These are phyloP conservation scores for Fusarium paranaense DNA, from an alignment of 2,329 filamentous ascomycete species.

Conservation along the genomic window DNA sequence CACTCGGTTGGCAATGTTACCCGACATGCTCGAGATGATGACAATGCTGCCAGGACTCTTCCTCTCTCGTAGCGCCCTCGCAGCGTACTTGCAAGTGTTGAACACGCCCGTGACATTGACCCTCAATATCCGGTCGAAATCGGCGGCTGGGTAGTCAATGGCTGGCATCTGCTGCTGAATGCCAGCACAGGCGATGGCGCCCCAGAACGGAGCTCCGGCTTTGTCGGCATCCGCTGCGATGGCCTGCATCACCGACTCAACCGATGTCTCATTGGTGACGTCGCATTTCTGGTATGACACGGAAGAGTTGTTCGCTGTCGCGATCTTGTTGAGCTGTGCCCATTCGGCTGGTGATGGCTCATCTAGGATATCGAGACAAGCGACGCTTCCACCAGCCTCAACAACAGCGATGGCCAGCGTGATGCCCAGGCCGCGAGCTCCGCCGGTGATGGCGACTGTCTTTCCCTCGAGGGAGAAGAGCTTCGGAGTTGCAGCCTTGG, in stretches of 20 bases:
- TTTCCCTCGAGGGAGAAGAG: conserved; percentile 60
- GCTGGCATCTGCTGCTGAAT: conserved; percentile 61
- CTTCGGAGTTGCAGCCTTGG: conserved; percentile 40
- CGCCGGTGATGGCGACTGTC: conserved; percentile 63
- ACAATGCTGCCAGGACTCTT: conserved; percentile 60
- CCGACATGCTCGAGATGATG: conserved; percentile 63
- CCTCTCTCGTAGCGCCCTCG: conserved; percentile 63
- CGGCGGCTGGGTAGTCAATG: conserved; percentile 61
- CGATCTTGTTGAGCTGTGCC: conserved; percentile 55
- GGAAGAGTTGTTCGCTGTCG: conserved; percentile 48
- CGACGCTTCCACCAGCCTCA: conserved; percentile 62
- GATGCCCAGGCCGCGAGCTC: conserved; percentile 63
- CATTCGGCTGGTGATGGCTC: conserved; percentile 54
- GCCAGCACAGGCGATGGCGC: conserved; percentile 60
- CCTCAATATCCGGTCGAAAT: conserved; percentile 76
- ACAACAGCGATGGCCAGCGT: conserved; percentile 60
- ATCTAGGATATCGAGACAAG: conserved; percentile 59
- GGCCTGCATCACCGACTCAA: conserved; percentile 50
- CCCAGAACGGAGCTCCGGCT: conserved; percentile 49
- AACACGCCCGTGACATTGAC: conserved; percentile 79
- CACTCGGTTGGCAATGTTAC: conserved; percentile 63
- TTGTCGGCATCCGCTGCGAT: conserved; percentile 51
- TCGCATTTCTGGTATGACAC: conserved; percentile 59
- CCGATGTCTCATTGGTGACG: conserved; percentile 57
- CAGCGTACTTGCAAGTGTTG: conserved; percentile 77